Evolutionary conservation across 139 green algal genomes (phyloP).

Genomic region (Astrephomene gubernaculifera): DNA sequence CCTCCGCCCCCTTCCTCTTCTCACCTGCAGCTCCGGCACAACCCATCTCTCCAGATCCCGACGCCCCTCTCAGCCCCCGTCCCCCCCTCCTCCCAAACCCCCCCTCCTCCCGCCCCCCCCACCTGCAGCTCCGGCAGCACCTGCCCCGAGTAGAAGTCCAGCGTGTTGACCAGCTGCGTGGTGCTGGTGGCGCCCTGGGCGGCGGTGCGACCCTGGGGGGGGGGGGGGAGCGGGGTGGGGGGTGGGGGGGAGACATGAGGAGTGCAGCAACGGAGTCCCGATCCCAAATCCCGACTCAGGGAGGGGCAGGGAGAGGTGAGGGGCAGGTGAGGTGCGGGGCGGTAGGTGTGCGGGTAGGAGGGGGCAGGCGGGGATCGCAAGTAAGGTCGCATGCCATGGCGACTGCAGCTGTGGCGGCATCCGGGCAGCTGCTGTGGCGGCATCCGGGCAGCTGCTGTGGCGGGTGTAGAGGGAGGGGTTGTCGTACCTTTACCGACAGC

Average conservation of each 20-base stretch:
- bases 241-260: neutral
- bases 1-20: too few species aligned
- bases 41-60: neutral
- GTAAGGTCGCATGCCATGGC: too few species aligned
- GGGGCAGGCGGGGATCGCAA: neutral
- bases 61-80: neutral
- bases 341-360: neutral
- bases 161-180: constrained; percentile 93
- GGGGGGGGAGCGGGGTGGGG: neutral
- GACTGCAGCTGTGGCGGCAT: neutral
- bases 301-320: neutral
- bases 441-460: neutral
- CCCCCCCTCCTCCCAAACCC: neutral
- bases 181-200: constrained; percentile 87
- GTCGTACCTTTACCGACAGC: constrained; percentile 68
- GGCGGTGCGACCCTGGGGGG: constrained; percentile 29
- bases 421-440: too few species aligned
- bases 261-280: too few species aligned
- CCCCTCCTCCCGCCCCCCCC: neutral
- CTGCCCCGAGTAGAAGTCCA: constrained; percentile 89
- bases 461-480: neutral
- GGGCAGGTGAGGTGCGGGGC: too few species aligned
- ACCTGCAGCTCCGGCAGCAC: constrained; percentile 58
- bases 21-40: too few species aligned
- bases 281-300: too few species aligned